phyloP scores from a whole-genome alignment of 768 basidiomycete genomes.

The button mushroom (Agaricus bisporus) region DNA sequence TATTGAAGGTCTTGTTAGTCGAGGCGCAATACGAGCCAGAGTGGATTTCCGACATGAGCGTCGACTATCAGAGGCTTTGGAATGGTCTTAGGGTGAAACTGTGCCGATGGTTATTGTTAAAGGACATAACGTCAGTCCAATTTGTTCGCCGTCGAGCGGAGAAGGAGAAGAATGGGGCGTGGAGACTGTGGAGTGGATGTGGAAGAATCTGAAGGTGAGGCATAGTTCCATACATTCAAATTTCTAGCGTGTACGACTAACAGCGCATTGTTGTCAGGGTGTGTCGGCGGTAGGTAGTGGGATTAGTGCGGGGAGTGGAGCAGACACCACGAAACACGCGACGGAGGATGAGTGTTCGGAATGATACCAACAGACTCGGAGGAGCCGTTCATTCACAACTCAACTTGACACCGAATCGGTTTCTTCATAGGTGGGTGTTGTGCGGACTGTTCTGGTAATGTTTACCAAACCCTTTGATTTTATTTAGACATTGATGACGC shows the following conservation, averaged over 20 bases:
- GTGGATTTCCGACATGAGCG: constrained; percentile 29
- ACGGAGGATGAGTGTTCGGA: neutral
- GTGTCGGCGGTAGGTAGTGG: neutral
- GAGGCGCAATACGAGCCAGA: constrained; percentile 50
- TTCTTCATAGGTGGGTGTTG: neutral
- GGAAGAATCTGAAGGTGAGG: neutral
- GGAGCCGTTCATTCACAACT: neutral
- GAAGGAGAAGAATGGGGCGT: constrained; percentile 60
- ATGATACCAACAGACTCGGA: neutral
- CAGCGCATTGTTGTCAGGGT: neutral
- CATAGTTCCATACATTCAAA: no score
- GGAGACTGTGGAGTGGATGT: constrained; percentile 38
- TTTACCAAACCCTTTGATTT: neutral
- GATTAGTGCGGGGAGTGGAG: neutral
- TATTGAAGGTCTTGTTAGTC: constrained; percentile 45
- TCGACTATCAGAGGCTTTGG: constrained; percentile 34
- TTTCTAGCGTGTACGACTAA: neutral
- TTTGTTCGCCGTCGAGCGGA: constrained; percentile 43
- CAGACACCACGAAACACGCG: neutral
- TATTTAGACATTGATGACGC: constrained; percentile 1
- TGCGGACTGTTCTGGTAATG: neutral
- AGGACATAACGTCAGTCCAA: constrained; percentile 57
- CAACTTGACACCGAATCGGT: neutral
- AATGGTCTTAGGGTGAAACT: constrained; percentile 24
- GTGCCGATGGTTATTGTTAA: constrained; percentile 31